Evolutionary conservation across 2,329 filamentous ascomycete genomes (phyloP).

Genomic region (Colletotrichum euphorbiae): DNA sequence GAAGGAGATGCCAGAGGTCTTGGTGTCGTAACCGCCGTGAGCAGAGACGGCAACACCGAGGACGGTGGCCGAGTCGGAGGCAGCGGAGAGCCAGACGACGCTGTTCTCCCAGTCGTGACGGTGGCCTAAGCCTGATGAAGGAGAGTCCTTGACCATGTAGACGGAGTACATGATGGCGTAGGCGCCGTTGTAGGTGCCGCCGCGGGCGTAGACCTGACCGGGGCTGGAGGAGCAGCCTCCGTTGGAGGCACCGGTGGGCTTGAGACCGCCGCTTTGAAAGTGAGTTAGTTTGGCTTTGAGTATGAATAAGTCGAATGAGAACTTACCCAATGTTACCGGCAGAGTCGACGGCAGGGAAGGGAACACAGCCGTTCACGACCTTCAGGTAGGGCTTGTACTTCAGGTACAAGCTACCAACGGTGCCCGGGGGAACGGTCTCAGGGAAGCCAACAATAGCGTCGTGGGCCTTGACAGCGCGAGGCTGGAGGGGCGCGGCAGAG

Average conservation of each 20-base stretch:
- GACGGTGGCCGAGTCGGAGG: constrained; percentile 45
- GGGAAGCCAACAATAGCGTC: constrained; percentile 49
- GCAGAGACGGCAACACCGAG: constrained; percentile 47
- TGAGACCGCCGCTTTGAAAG: constrained; percentile 45
- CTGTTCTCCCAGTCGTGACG: constrained; percentile 52
- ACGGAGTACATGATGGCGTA: constrained; percentile 50
- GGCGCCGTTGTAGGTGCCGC: constrained; percentile 43
- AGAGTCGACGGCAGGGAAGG: constrained; percentile 70
- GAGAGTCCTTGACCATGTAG: constrained; percentile 57
- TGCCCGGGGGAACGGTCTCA: constrained; percentile 47
- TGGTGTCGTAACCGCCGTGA: constrained; percentile 48
- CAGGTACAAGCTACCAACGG: constrained; percentile 46
- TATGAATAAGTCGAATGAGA: background rate
- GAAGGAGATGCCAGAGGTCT: constrained; percentile 42
- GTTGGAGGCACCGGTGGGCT: constrained; percentile 43
- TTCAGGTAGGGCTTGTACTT: constrained; percentile 51
- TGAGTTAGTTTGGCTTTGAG: constrained; percentile 16
- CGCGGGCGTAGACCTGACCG: constrained; percentile 51
- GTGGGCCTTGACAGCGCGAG: constrained; percentile 47
- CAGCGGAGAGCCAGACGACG: constrained; percentile 49
- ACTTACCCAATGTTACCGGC: constrained; percentile 67
- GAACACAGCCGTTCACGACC: constrained; percentile 70
- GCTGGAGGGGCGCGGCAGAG: constrained; percentile 43
- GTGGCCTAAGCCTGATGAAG: constrained; percentile 49
- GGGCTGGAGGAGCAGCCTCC: constrained; percentile 46